phyloP scores from a whole-genome alignment of 805 yeast species.

The Teunomyces gatunensis region DNA sequence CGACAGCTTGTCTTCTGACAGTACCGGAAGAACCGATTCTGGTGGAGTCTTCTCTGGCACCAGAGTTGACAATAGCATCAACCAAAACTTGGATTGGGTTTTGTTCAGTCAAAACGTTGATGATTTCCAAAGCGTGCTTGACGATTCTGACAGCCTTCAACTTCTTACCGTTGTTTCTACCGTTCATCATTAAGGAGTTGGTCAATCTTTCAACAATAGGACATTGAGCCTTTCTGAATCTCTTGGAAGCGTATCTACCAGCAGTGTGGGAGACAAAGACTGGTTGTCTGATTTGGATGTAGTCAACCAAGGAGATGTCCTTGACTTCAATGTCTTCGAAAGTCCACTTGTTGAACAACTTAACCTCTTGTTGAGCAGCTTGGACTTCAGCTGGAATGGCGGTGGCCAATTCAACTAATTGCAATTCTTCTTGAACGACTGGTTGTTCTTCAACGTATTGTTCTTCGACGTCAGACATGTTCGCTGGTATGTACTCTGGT shows the following conservation, averaged over 20 bases:
- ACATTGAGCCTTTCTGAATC: slow-evolving; percentile 99
- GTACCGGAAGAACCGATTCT: slow-evolving; percentile 99
- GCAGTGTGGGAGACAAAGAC: slow-evolving; percentile 98
- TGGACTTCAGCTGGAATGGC: slow-evolving; percentile 95
- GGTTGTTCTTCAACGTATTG: slow-evolving; percentile 54
- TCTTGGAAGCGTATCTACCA: slow-evolving; percentile 98
- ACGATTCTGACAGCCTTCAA: slow-evolving; percentile 99
- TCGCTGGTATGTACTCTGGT: slow-evolving; percentile 19
- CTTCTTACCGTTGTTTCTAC: slow-evolving; percentile 99
- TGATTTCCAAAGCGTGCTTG: slow-evolving; percentile 98
- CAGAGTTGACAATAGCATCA: slow-evolving; percentile 99
- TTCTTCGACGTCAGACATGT: slow-evolving; percentile 85
- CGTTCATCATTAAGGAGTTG: slow-evolving; percentile 99
- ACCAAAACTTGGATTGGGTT: slow-evolving; percentile 99
- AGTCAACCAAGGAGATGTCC: slow-evolving; percentile 97
- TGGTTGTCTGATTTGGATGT: slow-evolving; percentile 97
- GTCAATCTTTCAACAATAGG: slow-evolving; percentile 99
- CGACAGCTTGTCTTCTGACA: slow-evolving; percentile 99
- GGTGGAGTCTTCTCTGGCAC: slow-evolving; percentile 99
- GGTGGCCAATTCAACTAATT: slow-evolving; percentile 85
- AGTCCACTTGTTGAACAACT: slow-evolving; percentile 99
- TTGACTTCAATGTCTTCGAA: slow-evolving; percentile 96
- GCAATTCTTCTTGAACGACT: slow-evolving; percentile 83
- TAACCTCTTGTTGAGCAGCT: slow-evolving; percentile 93
- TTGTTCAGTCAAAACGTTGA: slow-evolving; percentile 94